phyloP scores from a whole-genome alignment of 768 basidiomycete species.

The Xanthoconium purpureum region DNA sequence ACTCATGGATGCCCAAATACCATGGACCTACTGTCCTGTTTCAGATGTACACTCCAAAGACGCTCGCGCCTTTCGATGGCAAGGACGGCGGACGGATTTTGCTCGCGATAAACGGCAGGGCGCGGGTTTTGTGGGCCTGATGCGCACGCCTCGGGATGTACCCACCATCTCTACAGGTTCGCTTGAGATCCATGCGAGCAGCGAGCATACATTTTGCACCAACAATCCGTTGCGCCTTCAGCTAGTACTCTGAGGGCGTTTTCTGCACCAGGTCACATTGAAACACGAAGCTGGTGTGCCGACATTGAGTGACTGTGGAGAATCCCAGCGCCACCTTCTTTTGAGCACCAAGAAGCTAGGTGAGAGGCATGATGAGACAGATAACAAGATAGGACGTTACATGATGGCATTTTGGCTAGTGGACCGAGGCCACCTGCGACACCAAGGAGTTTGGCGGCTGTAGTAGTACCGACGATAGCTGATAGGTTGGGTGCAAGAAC shows the following conservation, averaged over 20 bases:
- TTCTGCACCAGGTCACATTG: conserved; percentile 86
- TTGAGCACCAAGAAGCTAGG: conserved; percentile 88
- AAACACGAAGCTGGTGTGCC: conserved; percentile 96
- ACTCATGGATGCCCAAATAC: too few relatives aligned
- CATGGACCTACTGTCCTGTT: too few relatives aligned
- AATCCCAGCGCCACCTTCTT: conserved; percentile 91
- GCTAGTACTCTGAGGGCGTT: conserved; percentile 84
- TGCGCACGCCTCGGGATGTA: neutral
- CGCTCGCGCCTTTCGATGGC: too few relatives aligned
- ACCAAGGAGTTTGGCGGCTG: conserved; percentile 96
- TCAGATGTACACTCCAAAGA: too few relatives aligned
- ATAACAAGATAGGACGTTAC: conserved; percentile 63
- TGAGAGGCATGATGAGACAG: conserved; percentile 1
- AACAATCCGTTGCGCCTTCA: conserved; percentile 90
- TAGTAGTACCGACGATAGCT: conserved; percentile 96
- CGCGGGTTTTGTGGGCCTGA: conserved; percentile 17
- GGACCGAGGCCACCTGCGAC: conserved; percentile 92
- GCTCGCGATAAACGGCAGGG: too few relatives aligned
- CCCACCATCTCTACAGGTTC: conserved; percentile 75
- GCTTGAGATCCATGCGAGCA: conserved; percentile 88
- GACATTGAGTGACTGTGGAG: conserved; percentile 79
- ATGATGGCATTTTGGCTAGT: conserved; percentile 90
- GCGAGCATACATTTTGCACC: conserved; percentile 90
- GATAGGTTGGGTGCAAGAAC: conserved; percentile 97
- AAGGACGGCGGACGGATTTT: too few relatives aligned